Conservation (phyloP, 768 basidiomycete species). For the Baorangia bicolor region DNA sequence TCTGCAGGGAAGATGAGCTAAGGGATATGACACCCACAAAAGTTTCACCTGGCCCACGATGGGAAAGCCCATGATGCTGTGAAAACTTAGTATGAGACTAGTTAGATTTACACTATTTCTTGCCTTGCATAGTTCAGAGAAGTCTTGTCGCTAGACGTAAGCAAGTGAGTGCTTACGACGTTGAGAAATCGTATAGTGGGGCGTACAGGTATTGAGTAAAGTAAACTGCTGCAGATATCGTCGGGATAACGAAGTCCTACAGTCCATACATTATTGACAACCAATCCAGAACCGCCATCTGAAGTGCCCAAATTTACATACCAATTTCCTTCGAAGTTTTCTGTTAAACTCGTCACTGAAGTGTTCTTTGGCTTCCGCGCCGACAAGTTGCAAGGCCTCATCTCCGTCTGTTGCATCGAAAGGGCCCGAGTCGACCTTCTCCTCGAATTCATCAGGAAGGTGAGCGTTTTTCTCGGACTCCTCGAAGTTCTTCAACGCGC, state of each 20-base stretch:
- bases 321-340: constrained; percentile 58
- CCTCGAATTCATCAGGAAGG: constrained; percentile 26
- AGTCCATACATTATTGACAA: neutral
- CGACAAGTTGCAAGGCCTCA: constrained; percentile 62
- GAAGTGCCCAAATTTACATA: constrained; percentile 25
- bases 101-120: neutral
- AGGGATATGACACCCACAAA: neutral
- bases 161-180: neutral
- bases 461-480: constrained; percentile 17
- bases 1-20: constrained; percentile 31
- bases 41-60: constrained; percentile 53
- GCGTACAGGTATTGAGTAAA: constrained; percentile 65
- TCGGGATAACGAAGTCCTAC: constrained; percentile 52
- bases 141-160: constrained; percentile 56
- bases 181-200: neutral
- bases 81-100: constrained; percentile 1
- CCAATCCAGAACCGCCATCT: neutral
- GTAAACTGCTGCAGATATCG: constrained; percentile 62
- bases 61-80: constrained; percentile 64
- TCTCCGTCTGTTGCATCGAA: constrained; percentile 47
- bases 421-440: constrained; percentile 32
- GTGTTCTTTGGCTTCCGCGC: constrained; percentile 44
- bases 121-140: constrained; percentile 70
- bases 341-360: constrained; percentile 64
- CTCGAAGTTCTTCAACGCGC: constrained; percentile 5